Percentiles rank a stretch among this genome's conserved stretches.
phyloP scores from a whole-genome alignment of 148 eudicot species.

The Spergularia marina region DNA sequence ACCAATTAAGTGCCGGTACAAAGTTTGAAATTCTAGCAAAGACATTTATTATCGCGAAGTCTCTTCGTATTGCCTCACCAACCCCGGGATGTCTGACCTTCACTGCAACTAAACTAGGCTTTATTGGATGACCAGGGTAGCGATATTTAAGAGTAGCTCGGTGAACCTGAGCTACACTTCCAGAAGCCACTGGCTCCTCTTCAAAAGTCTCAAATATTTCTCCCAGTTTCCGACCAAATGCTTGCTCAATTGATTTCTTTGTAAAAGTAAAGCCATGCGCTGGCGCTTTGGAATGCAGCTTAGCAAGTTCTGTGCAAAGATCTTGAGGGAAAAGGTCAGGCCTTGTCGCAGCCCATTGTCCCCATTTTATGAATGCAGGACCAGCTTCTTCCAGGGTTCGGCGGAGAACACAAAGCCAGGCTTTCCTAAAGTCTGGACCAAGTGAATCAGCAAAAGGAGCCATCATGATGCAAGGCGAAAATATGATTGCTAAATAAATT shows the following conservation, averaged over 20 bases:
- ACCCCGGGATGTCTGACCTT: constrained; percentile 93
- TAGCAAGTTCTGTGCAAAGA: constrained; percentile 58
- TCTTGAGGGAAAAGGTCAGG: constrained; percentile 82
- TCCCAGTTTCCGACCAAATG: constrained; percentile 67
- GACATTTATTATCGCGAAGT: constrained; percentile 59
- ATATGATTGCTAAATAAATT: constrained; percentile 56
- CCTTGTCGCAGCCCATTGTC: constrained; percentile 93
- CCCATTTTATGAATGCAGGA: constrained; percentile 96
- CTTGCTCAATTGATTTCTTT: constrained; percentile 58
- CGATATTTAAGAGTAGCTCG: constrained; percentile 61
- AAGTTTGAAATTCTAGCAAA: constrained; percentile 59
- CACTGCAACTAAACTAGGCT: constrained; percentile 74
- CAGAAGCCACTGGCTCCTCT: constrained; percentile 81
- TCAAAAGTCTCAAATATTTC: constrained; percentile 83
- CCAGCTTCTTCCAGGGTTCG: constrained; percentile 71
- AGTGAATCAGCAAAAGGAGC: constrained; percentile 71
- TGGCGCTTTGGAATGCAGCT: constrained; percentile 75
- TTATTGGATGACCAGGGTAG: constrained; percentile 54
- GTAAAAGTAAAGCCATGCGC: constrained; percentile 68
- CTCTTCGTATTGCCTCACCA: constrained; percentile 77
- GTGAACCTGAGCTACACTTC: constrained; percentile 84
- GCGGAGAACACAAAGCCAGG: constrained; percentile 60
- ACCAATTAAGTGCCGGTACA: constrained; percentile 69
- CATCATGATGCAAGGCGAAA: constrained; percentile 75
- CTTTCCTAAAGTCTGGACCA: constrained; percentile 64